Evolutionary conservation across 352 stramenopile genomes (phyloP), one percentile per base, ranked within the genome.

Genomic region (Phytophthora macrochlamydospora): DNA sequence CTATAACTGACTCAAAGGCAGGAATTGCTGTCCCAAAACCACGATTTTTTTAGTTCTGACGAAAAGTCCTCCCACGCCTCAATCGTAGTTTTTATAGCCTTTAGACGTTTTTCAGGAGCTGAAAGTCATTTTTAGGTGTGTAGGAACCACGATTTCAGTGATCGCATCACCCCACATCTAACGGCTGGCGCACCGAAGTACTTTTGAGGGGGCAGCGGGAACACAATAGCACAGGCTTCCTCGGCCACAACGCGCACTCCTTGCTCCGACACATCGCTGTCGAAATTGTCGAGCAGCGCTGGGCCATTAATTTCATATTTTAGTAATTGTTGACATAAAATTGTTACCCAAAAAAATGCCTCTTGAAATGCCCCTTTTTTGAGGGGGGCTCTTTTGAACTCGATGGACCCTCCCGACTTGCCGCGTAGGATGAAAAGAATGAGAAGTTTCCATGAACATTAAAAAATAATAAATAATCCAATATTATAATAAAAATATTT

Each of bases 281-380:
- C 59, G 28, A 73, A 64, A 49, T 68, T 68, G 35, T 68, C 53
- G 40, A 72, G 50, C 18, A 69, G 14, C 51, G 53, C 37, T 9
- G 59, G 59, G 35, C 12, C 1, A 35, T 51, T n/a, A 40, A 67
- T 56, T 48, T 61, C 32, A 52, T 38, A 61, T 7, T 56, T 57
- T 51, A 67, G 38, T 24, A 57, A 24, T 24, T 24, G 18, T 24
- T 24, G 18, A 24, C 18, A 24, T 24, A 24, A 24, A 24, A 24
- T 24, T 24, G 18, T 24, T 24, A 24, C 18, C 18, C 18, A 24
- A 24, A 24, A 24, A 24, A 24, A 24, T 24, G 18, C 18, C 18
- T 24, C 18, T 24, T 24, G 18, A 24, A 24, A 24, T 24, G 18
- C 18, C 18, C 18, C 18, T 24, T 24, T 24, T 24, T 24, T 24